phyloP scores from a whole-genome alignment of 352 stramenopile species.

The Pythium aquatile region DNA sequence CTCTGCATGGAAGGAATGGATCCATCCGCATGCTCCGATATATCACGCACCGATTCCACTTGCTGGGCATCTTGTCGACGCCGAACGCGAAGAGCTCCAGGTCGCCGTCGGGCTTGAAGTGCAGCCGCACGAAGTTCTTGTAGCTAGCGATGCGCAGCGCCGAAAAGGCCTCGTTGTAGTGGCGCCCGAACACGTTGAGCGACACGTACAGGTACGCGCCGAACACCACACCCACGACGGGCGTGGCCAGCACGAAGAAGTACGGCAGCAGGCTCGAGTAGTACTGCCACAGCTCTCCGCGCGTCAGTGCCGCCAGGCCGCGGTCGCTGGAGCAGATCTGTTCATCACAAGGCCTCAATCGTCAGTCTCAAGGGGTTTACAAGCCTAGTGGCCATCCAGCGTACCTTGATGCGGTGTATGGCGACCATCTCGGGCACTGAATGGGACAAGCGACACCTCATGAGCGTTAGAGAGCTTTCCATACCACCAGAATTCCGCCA shows the following conservation, averaged over 20 bases:
- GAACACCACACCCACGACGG: slow-evolving; percentile 78
- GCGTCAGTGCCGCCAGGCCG: slow-evolving; percentile 54
- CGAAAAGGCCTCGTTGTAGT: slow-evolving; percentile 91
- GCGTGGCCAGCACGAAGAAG: slow-evolving; percentile 84
- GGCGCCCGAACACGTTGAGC: slow-evolving; percentile 80
- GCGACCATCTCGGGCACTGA: slow-evolving; percentile 79
- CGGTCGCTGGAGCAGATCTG: slow-evolving; percentile 56
- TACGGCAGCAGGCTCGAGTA: slow-evolving; percentile 86
- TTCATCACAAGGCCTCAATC: not conserved
- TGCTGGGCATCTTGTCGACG: slow-evolving; percentile 88
- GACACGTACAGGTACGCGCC: slow-evolving; percentile 83
- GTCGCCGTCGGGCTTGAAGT: slow-evolving; percentile 70
- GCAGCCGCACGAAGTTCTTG: slow-evolving; percentile 88
- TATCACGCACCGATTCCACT: slow-evolving; percentile 66
- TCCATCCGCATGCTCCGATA: not conserved
- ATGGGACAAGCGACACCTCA: not conserved
- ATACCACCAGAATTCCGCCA: not conserved
- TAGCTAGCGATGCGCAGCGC: slow-evolving; percentile 86
- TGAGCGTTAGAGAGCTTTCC: not conserved
- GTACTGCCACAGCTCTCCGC: slow-evolving; percentile 80
- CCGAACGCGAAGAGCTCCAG: slow-evolving; percentile 82
- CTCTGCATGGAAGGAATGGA: not conserved
- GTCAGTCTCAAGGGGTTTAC: not conserved
- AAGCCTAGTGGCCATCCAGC: not conserved
- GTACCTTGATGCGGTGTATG: slow-evolving; percentile 73